Base-by-base conservation (phyloP, 148 eudicot species). In the Fallopia convolvulus region DNA sequence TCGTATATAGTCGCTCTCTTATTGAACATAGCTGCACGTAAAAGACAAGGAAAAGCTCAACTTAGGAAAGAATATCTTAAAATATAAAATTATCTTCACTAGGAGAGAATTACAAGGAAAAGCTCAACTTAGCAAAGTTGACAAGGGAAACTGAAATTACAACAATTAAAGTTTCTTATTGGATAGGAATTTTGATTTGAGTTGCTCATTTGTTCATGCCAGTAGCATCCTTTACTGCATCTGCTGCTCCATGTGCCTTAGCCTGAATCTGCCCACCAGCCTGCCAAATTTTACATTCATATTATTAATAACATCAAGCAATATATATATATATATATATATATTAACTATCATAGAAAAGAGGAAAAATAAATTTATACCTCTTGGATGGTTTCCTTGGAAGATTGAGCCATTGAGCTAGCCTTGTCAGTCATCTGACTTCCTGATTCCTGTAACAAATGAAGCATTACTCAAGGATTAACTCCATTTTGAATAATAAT, bases 141-240 rank as follows among this genome's bases (percentile, higher is more conserved):
- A 41, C 44, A 5, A 41, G 44, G 6, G 7, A 41, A 41, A 41
- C 8, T 42, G 9, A 42, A 42, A 42, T 42, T 42, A 42, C 46
- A 42, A 42, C 1, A 6, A 8, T 3, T 42, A 33, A 33, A 33
- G 3, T 3, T 3, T 3, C 13, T 65, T 26, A 65, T 30, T 65
- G 40, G 41, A 32, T 32, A 65, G n/a, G 46, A 21, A 21, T n/a
- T n/a, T 60, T 60, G 66, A 60, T 21, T 23, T 8, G 14, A 60
- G 33, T 23, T 0, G 66, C 58, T 87, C 80, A 87, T 14, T 87
- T 84, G 84, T 87, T 87, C 82, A 82, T 87, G 80, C 89, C 87
- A 44, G 89, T 84, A 72, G 87, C 89, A n/a, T 87, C 76, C 87
- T 83, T 87, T 73, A 84, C 83, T 32, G 87, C 84, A 42, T 87